Evolutionary conservation across 163 green algal species (phyloP), one percentile per base, ranked within the genome.

Genomic region (Coccomyxa subellipsoidea): DNA sequence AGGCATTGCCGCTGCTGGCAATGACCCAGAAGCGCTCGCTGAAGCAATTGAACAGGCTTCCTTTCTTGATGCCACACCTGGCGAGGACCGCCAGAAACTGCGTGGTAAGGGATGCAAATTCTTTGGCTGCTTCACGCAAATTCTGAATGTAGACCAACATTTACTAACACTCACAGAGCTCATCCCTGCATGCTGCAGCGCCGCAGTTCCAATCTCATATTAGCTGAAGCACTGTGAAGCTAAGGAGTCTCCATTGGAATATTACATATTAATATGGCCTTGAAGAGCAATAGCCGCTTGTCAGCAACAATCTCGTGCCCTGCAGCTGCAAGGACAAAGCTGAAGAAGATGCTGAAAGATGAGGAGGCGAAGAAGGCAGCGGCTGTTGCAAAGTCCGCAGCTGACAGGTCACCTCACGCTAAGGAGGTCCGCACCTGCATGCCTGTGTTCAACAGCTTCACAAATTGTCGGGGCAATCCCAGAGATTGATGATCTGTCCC

Each of bases 71-170:
- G 78, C 76, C 0, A 89, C 76, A 5, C 95, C 95, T 0, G 95
- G 94, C 0, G 93, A 96, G 8, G 84, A 91, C 72, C 87, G 94
- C 5, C 95, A 97, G 81, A 95, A 95, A 80, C 87, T 97, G 34
- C 71, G 94, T 77, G 93, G 93, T 97, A 69, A 80, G 69, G 8
- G 4, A 38, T 70, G 5, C 7, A 35, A 38, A n/a, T n/a, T n/a
- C n/a, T n/a, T n/a, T n/a, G n/a, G n/a, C n/a, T n/a, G n/a, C n/a
- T n/a, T n/a, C n/a, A n/a, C n/a, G n/a, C n/a, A n/a, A n/a, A n/a
- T n/a, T n/a, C n/a, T n/a, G n/a, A n/a, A n/a, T n/a, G n/a, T n/a
- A n/a, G n/a, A n/a, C n/a, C n/a, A n/a, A n/a, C n/a, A n/a, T n/a
- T 59, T 59, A 27, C 47, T 59, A 59, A 59, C 5, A 59, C 23